Conservation (phyloP, 371 early-diverging fungal species). For the Sporodiniella umbellata region DNA sequence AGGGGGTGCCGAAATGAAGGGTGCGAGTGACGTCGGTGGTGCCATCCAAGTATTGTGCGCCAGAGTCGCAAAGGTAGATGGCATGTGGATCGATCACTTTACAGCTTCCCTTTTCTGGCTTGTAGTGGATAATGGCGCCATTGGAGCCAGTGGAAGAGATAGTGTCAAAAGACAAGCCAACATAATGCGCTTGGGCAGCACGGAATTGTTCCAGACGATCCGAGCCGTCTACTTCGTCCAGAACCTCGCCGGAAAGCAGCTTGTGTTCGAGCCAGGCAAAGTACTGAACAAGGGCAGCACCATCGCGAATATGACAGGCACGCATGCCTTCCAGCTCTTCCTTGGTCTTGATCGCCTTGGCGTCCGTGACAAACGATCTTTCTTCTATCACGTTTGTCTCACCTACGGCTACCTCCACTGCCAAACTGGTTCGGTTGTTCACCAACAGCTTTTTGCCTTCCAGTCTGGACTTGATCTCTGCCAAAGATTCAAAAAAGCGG, state of each 20-base stretch:
- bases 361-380: slow-evolving; percentile 70
- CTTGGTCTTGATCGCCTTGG: slow-evolving; percentile 94
- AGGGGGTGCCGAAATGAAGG: slow-evolving; percentile 88
- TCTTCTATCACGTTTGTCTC: slow-evolving; percentile 48
- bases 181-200: slow-evolving; percentile 65
- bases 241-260: slow-evolving; percentile 56
- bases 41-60: slow-evolving; percentile 97
- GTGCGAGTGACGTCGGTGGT: slow-evolving; percentile 99
- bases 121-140: slow-evolving; percentile 99
- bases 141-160: slow-evolving; percentile 96
- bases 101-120: slow-evolving; percentile 77
- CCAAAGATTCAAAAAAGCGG: slow-evolving; percentile 73
- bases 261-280: slow-evolving; percentile 96
- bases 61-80: slow-evolving; percentile 96
- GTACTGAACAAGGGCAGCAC: slow-evolving; percentile 86
- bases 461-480: slow-evolving; percentile 16
- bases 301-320: slow-evolving; percentile 93
- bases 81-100: slow-evolving; percentile 51
- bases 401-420: slow-evolving; percentile 65
- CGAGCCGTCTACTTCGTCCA: slow-evolving; percentile 80
- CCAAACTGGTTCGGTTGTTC: slow-evolving; percentile 67
- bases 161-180: slow-evolving; percentile 96
- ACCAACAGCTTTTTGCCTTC: slow-evolving; percentile 37
- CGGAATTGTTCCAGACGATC: slow-evolving; percentile 76
- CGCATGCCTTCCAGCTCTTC: slow-evolving; percentile 95